Evolutionary conservation across 805 yeast species (phyloP).

Genomic region (Candida odintsovae): DNA sequence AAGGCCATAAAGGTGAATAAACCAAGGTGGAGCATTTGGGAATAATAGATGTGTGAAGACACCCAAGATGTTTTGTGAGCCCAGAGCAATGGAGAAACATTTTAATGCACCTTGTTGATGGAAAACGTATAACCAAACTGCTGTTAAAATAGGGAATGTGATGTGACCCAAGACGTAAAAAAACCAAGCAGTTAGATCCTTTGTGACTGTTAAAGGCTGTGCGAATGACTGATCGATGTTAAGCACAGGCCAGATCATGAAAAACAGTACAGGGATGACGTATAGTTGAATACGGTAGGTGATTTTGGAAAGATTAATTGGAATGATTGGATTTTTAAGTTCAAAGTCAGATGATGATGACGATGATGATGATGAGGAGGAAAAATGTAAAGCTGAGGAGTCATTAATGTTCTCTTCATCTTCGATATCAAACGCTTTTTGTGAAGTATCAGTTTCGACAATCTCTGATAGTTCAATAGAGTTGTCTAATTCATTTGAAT

Average conservation of each 20-base stretch:
- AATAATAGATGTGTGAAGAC: constrained; percentile 53
- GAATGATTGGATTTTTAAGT: constrained; percentile 1
- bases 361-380: background rate
- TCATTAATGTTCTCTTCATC: constrained; percentile 12
- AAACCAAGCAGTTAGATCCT: constrained; percentile 56
- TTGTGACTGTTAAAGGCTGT: constrained; percentile 35
- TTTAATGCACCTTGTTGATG: constrained; percentile 60
- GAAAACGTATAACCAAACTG: constrained; percentile 58
- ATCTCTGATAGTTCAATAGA: background rate
- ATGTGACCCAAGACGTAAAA: constrained; percentile 60
- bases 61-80: constrained; percentile 55
- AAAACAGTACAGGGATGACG: constrained; percentile 31
- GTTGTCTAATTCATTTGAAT: constrained; percentile 4
- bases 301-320: constrained; percentile 8
- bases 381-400: constrained; percentile 1
- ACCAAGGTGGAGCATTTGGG: constrained; percentile 78
- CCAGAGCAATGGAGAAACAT: constrained; percentile 48
- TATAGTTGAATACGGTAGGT: constrained; percentile 12
- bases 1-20: constrained; percentile 55
- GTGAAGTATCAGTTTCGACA: background rate
- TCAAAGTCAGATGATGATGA: background rate
- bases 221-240: constrained; percentile 40
- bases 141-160: constrained; percentile 53
- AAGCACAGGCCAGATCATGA: constrained; percentile 42
- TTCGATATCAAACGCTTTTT: background rate